Conservation (phyloP, 805 yeast species). For the Candida ascalaphidarum region DNA sequence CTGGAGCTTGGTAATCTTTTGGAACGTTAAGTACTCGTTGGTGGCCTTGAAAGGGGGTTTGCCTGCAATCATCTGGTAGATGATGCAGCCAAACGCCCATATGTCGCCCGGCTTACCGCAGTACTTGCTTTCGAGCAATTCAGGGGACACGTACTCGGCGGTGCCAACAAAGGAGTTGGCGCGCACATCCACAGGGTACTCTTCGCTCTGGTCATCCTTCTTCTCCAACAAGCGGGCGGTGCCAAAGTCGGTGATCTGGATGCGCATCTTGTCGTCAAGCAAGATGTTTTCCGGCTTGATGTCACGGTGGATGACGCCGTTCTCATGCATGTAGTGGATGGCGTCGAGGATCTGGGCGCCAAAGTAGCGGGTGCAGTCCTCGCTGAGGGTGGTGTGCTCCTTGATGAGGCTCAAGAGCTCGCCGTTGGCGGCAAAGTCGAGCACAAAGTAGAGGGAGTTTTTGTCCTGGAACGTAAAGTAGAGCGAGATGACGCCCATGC, state of each 20-base stretch:
- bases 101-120: slow-evolving; percentile 54
- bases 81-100: slow-evolving; percentile 56
- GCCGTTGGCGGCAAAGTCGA: slow-evolving; percentile 76
- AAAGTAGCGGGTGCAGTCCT: slow-evolving; percentile 59
- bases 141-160: slow-evolving; percentile 81
- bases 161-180: slow-evolving; percentile 84
- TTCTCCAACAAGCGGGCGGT: slow-evolving; percentile 69
- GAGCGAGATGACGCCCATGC: slow-evolving; percentile 58
- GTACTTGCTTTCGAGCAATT: slow-evolving; percentile 62
- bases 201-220: slow-evolving; percentile 32
- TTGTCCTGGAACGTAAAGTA: slow-evolving; percentile 79
- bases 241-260: slow-evolving; percentile 77
- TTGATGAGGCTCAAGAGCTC: slow-evolving; percentile 64
- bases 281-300: slow-evolving; percentile 78
- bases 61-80: slow-evolving; percentile 58
- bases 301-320: slow-evolving; percentile 76
- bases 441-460: slow-evolving; percentile 59
- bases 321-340: slow-evolving; percentile 59
- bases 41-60: slow-evolving; percentile 78
- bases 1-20: slow-evolving; percentile 71
- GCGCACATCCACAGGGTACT: slow-evolving; percentile 56
- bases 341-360: slow-evolving; percentile 72
- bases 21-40: slow-evolving; percentile 75
- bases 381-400: slow-evolving; percentile 61
- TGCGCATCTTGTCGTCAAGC: slow-evolving; percentile 49